Conservation (phyloP, 352 stramenopile genomes). For the Phytophthora constricta region DNA sequence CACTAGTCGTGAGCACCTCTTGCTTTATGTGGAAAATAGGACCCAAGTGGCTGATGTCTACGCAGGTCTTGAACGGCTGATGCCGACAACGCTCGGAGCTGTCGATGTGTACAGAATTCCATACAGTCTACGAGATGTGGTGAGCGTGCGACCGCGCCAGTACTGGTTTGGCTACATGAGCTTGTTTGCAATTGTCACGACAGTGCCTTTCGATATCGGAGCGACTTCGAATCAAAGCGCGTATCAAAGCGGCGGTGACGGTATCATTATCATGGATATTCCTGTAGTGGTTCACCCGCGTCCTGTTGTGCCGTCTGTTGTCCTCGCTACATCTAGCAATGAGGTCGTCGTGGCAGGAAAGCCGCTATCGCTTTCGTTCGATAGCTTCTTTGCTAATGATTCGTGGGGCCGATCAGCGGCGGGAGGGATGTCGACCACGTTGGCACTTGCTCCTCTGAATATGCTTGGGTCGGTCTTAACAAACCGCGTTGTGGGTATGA, state of each 20-base stretch:
- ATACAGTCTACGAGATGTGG: slow-evolving; percentile 30
- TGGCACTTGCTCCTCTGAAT: slow-evolving; percentile 22
- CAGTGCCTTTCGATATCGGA: slow-evolving; percentile 47
- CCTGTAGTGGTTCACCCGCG: slow-evolving; percentile 44
- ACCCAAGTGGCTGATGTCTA: slow-evolving; percentile 48
- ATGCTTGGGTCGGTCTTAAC: slow-evolving; percentile 4
- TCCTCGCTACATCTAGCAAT: slow-evolving; percentile 12
- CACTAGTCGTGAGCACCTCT: slow-evolving; percentile 40
- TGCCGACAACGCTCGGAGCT: slow-evolving; percentile 24
- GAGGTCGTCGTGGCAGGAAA: slow-evolving; percentile 30
- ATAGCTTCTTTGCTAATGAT: slow-evolving; percentile 13
- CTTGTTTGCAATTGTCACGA: slow-evolving; percentile 52
- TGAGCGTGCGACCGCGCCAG: slow-evolving; percentile 38
- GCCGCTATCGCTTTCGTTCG: slow-evolving; percentile 26
- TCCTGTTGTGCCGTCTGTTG: slow-evolving; percentile 14
- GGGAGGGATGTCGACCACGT: slow-evolving; percentile 28
- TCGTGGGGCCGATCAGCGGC: slow-evolving; percentile 11
- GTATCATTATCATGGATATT: slow-evolving; percentile 48
- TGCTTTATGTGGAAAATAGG: slow-evolving; percentile 48
- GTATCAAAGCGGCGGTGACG: slow-evolving; percentile 38
- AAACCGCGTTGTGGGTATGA: slow-evolving; percentile 5
- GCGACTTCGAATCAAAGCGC: slow-evolving; percentile 32
- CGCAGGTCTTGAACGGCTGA: slow-evolving; percentile 34
- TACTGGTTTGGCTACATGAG: slow-evolving; percentile 44
- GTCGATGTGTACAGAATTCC: slow-evolving; percentile 47